Base-by-base conservation (phyloP, 345 rosid species). In the Rhodamnia argentea region DNA sequence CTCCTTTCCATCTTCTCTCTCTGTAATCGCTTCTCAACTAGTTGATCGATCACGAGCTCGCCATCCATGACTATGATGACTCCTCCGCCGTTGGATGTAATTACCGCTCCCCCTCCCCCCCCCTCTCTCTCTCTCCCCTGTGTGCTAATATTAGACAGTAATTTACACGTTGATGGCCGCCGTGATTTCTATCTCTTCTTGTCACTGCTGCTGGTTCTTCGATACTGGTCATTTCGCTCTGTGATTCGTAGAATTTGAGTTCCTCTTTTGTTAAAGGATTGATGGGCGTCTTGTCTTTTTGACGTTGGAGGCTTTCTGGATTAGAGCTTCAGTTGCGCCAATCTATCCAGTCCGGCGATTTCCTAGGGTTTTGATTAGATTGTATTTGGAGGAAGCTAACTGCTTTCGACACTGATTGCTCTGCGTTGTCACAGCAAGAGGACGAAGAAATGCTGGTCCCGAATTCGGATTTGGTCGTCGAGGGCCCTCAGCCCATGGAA, bases 381-480 rank as follows among this genome's bases (percentile, higher is more conserved):
- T 44, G 62, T 37, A 60, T 84, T 84, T 84, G 70, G 84, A n/a
- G 57, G 22, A 18, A 54, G 24, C 58, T 55, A 22, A 55, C 24
- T 37, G 78, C 47, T 70, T 70, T 37, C 20, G 55, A 53, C 55
- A 13, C 55, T 53, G 55, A 53, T 53, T 53, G 55, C 55, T 53
- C 22, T 53, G 84, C 74, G 85, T 82, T 55, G 82, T 87, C 64
- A 90, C 93, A 97, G 96, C 98, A 94, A 87, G 96, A 94, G 81
- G 98, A 95, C 89, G 99, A 96, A 86, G 99, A 97, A 94, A 93
- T 96, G 96, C 96, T 96, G 40, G 99, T 96, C 85, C 99, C 99
- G 29, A 95, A 93, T 88, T 90, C 96, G 76, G 99, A 95, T 90
- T 70, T 83, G 59, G 84, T 95, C 87, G 96, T 93, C 56, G 96